Evolutionary conservation across 805 yeast genomes (phyloP), one percentile per base, ranked within the genome.

Genomic region (Sugiyamaella smithiae): DNA sequence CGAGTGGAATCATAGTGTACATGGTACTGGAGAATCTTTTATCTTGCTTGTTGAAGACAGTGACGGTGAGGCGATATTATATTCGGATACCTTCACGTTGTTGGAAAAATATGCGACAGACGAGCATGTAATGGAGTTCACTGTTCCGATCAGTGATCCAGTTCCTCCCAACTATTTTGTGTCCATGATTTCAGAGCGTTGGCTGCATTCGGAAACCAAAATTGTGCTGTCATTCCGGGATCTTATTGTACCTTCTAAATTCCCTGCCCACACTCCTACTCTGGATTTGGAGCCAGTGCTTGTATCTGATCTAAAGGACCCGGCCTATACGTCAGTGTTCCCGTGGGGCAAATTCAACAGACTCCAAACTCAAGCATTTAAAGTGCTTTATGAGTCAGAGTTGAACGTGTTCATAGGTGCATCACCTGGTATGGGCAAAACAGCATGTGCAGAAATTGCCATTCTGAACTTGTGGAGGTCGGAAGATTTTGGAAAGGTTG

Each of bases 131-230:
- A 42, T 88, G 1, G 88, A 83, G 29, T 80, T 88, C 55, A 75
- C 85, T 0, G 78, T 90, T 2, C 78, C 85, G 0, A 49, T 82
- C 0, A 48, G 68, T 3, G 81, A 77, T 4, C 64, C 69, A 3
- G 64, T 75, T 19, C 85, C 90, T 0, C 96, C 97, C 0, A 82
- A 80, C 56, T 81, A 84, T 55, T 88, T 85, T 64, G 75, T 89
- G 3, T 73, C 84, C 0, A 64, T 90, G 9, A 66, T 85, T 1
- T 88, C 95, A 49, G 95, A 90, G 50, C 79, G 74, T 51, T 93
- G 98, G 99, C 67, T 89, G 3, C 90, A 87, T 53, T 80, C 88
- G 49, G 86, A 78, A 48, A 71, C 75, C 53, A 78, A 76, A 51
- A 62, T 76, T 1, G 87, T 96, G 0, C 71, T 88, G 1, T 65